Percentiles rank a stretch among this genome's conserved stretches.
Conservation (phyloP, 169 alveolate genomes). For the Pseudocohnilembus persalinus region DNA sequence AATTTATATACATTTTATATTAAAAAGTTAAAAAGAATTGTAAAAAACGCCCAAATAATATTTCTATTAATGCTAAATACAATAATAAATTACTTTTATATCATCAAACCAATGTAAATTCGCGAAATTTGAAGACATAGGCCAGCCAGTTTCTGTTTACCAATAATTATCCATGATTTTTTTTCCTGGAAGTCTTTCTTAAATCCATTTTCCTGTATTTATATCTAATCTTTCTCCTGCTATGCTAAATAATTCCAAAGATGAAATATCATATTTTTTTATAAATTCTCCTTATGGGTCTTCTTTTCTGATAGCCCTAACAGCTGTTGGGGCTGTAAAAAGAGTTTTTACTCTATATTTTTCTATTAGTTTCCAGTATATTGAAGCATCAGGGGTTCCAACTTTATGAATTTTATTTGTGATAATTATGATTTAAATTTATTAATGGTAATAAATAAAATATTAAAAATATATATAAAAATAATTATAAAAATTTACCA, state of each 20-base stretch:
- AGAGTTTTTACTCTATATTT: slow-evolving; percentile 73
- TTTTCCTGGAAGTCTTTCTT: slow-evolving; percentile 50
- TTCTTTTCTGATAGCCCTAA: slow-evolving; percentile 83
- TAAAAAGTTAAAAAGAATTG: too few relatives aligned
- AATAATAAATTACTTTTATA: background rate
- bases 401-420: background rate
- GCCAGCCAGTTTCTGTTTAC: slow-evolving; percentile 92
- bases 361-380: slow-evolving; percentile 79
- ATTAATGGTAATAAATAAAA: too few relatives aligned
- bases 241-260: slow-evolving; percentile 69
- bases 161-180: slow-evolving; percentile 83
- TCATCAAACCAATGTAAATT: slow-evolving; percentile 28
- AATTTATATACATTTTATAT: too few relatives aligned
- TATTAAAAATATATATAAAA: too few relatives aligned
- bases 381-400: slow-evolving; percentile 73
- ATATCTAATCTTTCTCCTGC: slow-evolving; percentile 92
- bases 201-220: slow-evolving; percentile 83
- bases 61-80: too few relatives aligned
- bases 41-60: too few relatives aligned
- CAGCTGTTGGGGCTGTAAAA: slow-evolving; percentile 88
- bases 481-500: background rate
- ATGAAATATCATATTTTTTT: slow-evolving; percentile 61
- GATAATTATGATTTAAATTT: background rate
- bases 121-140: slow-evolving; percentile 76
- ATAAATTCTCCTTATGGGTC: slow-evolving; percentile 79